These are phyloP conservation scores for Colletotrichum echinochloae DNA, from an alignment of 2,329 filamentous ascomycete genomes.

Conservation along the genomic window DNA sequence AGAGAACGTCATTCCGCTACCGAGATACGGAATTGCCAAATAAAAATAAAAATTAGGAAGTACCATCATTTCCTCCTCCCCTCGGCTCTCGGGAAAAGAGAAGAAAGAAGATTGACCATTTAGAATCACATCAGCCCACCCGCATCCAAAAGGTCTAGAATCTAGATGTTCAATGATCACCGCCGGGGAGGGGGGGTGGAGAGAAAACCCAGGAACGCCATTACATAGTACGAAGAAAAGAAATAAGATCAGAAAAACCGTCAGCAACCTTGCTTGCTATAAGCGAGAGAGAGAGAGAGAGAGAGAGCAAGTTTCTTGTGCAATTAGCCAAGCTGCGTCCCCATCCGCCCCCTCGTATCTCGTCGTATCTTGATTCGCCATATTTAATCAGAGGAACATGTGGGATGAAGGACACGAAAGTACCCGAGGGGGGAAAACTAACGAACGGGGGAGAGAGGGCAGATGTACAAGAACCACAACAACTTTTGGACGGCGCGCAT, in stretches of 20 bases:
- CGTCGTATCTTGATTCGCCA: background rate
- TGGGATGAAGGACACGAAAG: background rate
- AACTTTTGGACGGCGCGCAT: background rate
- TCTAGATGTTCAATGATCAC: background rate
- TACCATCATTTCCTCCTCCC: too few relatives aligned
- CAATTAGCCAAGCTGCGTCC: background rate
- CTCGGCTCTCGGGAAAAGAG: too few relatives aligned
- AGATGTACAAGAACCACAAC: too few relatives aligned
- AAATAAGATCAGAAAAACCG: background rate
- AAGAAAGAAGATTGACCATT: background rate
- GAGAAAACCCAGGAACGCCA: background rate
- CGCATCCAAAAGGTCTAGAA: background rate
- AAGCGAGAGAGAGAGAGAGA: background rate
- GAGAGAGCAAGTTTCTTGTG: background rate
- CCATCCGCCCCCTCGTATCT: too few relatives aligned
- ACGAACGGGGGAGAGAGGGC: background rate
- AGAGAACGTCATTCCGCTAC: slow-evolving; percentile 2
- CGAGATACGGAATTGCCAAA: slow-evolving; percentile 6
- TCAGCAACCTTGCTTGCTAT: background rate
- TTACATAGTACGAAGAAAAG: background rate
- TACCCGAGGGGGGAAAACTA: background rate
- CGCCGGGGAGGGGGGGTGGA: background rate
- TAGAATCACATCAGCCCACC: background rate
- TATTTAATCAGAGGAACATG: background rate
- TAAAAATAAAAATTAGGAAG: background rate